Base-by-base conservation (phyloP, 164 flowering plant genomes). In the Stephania japonica region DNA sequence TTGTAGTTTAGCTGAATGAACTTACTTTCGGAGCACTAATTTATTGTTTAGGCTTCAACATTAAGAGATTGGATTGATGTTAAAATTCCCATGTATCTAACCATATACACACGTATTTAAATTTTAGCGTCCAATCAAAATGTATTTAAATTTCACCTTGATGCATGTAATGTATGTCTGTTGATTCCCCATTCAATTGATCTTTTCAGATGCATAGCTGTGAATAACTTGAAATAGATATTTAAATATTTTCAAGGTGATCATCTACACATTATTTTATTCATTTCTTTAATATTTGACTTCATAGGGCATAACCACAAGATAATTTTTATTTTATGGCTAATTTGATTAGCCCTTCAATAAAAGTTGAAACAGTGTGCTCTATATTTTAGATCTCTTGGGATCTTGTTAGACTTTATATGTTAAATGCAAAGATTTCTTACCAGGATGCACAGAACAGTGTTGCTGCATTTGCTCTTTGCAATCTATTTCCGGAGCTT, bases 361-460 rank as follows among this genome's bases (percentile, higher is more conserved):
- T 16, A 70, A 69, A 18, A 16, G 16, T 25, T 6, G 44, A 50
- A 38, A 16, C 4, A 32, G 44, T 18, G 47, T 7, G 23, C 12
- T 73, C 67, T 67, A 67, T 38, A 38, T 73, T 67, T 56, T n/a
- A 56, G 62, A 56, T 8, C 50, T 44, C 50, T 44, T 13, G 63
- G 63, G 61, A 53, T 53, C 63, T 14, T 56, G 43, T n/a, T 4
- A 19, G 11, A 68, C 21, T 68, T 42, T 16, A 5, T 27, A 70
- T 65, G 14, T 16, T 43, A 53, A 61, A 11, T 72, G 62, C 18
- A 13, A 56, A 16, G 16, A 23, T 70, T 75, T n/a, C 38, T 23
- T 72, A 77, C 62, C 91, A 94, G 98, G 98, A 94, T 83, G 91
- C 96, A 69, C 98, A 94, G 74, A 94, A 94, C 76, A 81, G 78